Evolutionary conservation across 495 filamentous ascomycete genomes (phyloP), one percentile per base, ranked within the genome.

Genomic region (Penicillium arizonense): DNA sequence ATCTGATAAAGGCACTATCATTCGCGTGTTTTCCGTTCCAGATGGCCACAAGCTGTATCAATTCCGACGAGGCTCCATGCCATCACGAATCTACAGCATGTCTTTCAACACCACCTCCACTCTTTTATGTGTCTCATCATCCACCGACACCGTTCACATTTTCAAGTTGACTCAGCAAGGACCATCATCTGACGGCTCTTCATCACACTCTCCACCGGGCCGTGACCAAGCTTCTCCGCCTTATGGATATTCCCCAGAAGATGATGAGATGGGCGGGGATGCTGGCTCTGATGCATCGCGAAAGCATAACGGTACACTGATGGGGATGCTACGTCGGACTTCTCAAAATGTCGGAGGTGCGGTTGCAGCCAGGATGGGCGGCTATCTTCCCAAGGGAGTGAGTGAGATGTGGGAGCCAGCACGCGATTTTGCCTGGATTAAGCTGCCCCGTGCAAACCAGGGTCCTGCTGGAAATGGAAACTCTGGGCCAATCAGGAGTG

Each of bases 381-480:
- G 90, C 0, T 98, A 98, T 61, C 78, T 98, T 7, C 94, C 94
- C 2, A 86, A 84, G 60, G 87, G 91, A 0, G 91, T 98, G 5
- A 91, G 91, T 20, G 91, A 97, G 71, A 96, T 97, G 82, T 97
- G 90, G 90, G 95, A 98, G 63, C 94, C 94, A 12, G 79, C 88
- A 39, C 82, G 94, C 41, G 95, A 98, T 67, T 97, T 98, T 71
- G 94, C 94, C 2, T 96, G 89, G 80, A 86, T 97, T 60, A 96
- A 92, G 68, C 79, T 98, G 23, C 94, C 94, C n/a, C 88, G 87
- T 62, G 53, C 73, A 4, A 68, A 56, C 58, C 51, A 68, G 52
- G 62, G 64, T 9, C 39, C 68, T 50, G 69, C 73, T 40, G 68
- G 65, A 7, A 73, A 75, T 12, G 63, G 64, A n/a, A 57, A 61